Evolutionary conservation across 1,139 yeast species (phyloP).

Genomic region (Nadsonia commutata): DNA sequence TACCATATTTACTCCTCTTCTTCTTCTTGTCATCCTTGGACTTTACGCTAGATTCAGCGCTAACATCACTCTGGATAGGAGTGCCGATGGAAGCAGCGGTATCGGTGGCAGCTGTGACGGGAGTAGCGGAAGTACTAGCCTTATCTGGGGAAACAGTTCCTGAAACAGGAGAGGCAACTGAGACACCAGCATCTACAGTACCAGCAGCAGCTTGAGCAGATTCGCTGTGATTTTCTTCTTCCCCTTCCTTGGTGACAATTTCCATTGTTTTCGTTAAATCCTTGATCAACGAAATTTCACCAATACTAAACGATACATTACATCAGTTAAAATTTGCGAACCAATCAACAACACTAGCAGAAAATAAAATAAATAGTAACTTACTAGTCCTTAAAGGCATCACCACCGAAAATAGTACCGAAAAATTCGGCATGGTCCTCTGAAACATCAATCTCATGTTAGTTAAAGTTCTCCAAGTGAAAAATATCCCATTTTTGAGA

Average conservation of each 20-base stretch:
- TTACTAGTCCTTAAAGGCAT: slow-evolving; percentile 58
- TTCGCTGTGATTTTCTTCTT: slow-evolving; percentile 5
- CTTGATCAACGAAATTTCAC: slow-evolving; percentile 75
- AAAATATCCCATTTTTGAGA: too few species aligned
- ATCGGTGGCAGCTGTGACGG: not conserved
- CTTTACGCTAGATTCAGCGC: not conserved
- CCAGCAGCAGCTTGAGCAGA: not conserved
- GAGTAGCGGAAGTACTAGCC: not conserved
- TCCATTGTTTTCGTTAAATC: slow-evolving; percentile 66
- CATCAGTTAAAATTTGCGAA: not conserved
- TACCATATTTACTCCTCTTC: not conserved
- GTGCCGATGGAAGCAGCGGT: not conserved
- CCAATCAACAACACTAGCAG: not conserved
- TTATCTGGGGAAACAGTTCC: not conserved
- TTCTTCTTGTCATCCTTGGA: slow-evolving; percentile 17
- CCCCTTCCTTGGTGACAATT: slow-evolving; percentile 62
- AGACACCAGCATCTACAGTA: not conserved
- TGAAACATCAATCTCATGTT: too few species aligned
- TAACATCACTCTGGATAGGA: not conserved
- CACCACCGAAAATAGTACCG: slow-evolving; percentile 85
- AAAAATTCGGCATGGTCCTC: slow-evolving; percentile 79
- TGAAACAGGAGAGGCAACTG: not conserved
- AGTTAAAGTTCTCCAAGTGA: too few species aligned
- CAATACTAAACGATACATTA: slow-evolving; percentile 49
- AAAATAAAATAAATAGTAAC: not conserved